A percentile compares a stretch with the other conserved stretches of the same genome.
Evolutionary conservation across 1,284 basidiomycete species (phyloP).

Genomic region (Austroboletus novae-zelandiae): DNA sequence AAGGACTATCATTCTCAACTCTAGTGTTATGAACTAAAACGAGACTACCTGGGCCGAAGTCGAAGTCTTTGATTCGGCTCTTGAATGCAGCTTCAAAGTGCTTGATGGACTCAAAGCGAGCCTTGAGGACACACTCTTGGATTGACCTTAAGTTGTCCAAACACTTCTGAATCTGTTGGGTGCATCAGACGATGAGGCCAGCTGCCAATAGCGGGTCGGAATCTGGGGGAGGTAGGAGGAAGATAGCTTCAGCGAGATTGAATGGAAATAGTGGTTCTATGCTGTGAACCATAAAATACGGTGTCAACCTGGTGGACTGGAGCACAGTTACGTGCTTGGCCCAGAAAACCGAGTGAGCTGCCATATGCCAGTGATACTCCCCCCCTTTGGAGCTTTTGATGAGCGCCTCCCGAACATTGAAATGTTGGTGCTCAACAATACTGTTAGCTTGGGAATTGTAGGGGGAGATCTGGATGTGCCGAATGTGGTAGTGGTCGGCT

Average conservation of each 20-base stretch:
- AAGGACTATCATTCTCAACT: too few species aligned
- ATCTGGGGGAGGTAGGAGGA: not conserved
- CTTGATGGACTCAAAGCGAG: too few species aligned
- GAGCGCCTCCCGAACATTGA: not conserved
- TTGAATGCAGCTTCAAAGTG: too few species aligned
- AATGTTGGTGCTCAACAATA: constrained; percentile 27
- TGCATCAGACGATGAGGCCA: too few species aligned
- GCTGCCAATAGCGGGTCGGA: too few species aligned
- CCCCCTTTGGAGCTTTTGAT: not conserved
- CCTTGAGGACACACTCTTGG: too few species aligned
- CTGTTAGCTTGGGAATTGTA: constrained; percentile 47
- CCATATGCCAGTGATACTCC: not conserved
- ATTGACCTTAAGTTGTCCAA: too few species aligned
- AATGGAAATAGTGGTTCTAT: not conserved
- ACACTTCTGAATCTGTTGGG: too few species aligned
- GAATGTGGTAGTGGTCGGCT: constrained; percentile 32
- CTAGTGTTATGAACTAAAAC: too few species aligned
- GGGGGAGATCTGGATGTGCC: constrained; percentile 42
- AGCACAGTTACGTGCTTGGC: not conserved
- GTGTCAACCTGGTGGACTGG: not conserved
- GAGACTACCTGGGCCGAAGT: too few species aligned
- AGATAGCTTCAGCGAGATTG: not conserved
- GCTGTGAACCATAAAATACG: not conserved
- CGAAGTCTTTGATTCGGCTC: too few species aligned
- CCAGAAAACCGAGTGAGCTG: not conserved